These are phyloP conservation scores for Annulohypoxylon moriforme DNA, from an alignment of 495 filamentous ascomycete genomes.

Conservation along the genomic window DNA sequence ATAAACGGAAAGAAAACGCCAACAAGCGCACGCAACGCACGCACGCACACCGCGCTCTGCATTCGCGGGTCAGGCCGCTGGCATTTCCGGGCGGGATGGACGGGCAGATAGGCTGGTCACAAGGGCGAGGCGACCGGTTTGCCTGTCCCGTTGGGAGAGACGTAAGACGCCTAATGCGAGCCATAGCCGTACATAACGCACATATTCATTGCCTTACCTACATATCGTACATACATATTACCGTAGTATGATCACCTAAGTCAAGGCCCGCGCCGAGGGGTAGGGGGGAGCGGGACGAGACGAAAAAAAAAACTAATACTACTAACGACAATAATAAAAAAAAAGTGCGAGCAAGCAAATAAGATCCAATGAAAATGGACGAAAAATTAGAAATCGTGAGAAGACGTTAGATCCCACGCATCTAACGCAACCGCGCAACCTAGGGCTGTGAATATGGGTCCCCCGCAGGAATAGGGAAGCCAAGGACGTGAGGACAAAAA, in stretches of 20 bases:
- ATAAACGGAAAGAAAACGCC: neutral
- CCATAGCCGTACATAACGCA: neutral
- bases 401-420: neutral
- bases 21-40: constrained; percentile 22
- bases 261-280: constrained; percentile 28
- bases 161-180: constrained; percentile 43
- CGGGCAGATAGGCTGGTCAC: constrained; percentile 22
- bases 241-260: neutral
- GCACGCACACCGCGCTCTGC: constrained; percentile 26
- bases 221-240: neutral
- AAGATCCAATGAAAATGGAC: neutral
- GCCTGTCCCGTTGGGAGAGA: constrained; percentile 34
- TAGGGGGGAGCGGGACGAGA: constrained; percentile 1
- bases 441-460: neutral
- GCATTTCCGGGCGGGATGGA: constrained; percentile 36
- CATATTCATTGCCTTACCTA: neutral
- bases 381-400: neutral
- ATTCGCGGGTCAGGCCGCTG: constrained; percentile 43
- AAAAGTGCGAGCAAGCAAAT: constrained; percentile 1
- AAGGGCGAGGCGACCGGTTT: constrained; percentile 25
- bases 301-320: neutral
- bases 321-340: too few relatives aligned
- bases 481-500: neutral
- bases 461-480: constrained; percentile 21
- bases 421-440: constrained; percentile 2